These are phyloP conservation scores for Venustampulla echinocandica DNA, from an alignment of 495 filamentous ascomycete genomes.

Conservation along the genomic window DNA sequence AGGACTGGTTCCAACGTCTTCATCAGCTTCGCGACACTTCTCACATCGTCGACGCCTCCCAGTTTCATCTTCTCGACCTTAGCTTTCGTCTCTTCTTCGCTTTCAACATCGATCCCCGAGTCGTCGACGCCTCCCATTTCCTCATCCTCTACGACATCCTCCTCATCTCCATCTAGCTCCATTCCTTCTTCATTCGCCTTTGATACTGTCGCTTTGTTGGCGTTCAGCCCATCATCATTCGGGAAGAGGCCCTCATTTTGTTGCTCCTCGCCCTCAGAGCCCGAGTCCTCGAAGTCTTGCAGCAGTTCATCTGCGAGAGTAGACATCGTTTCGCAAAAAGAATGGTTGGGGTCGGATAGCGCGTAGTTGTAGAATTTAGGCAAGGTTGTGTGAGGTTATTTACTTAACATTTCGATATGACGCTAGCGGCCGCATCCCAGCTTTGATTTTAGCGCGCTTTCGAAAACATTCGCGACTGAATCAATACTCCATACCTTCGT, in stretches of 20 bases:
- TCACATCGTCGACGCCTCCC: constrained; percentile 60
- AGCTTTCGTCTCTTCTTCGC: constrained; percentile 61
- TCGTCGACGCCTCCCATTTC: constrained; percentile 42
- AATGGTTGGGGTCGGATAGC: background rate
- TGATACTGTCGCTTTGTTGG: constrained; percentile 19
- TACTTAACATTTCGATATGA: background rate
- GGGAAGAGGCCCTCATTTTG: constrained; percentile 38
- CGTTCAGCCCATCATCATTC: constrained; percentile 24
- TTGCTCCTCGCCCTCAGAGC: constrained; percentile 49
- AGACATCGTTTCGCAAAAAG: constrained; percentile 45
- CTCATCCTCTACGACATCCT: constrained; percentile 40
- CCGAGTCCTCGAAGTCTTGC: constrained; percentile 80
- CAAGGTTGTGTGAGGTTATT: background rate
- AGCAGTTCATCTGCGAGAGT: constrained; percentile 75
- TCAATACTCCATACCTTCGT: too few relatives aligned
- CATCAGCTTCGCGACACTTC: constrained; percentile 66
- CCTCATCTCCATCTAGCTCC: constrained; percentile 42
- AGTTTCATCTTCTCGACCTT: constrained; percentile 74
- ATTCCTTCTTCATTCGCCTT: constrained; percentile 28
- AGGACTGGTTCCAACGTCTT: constrained; percentile 67
- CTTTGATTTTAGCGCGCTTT: background rate
- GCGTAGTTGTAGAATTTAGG: background rate
- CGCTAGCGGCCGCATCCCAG: background rate
- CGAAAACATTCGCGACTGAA: background rate
- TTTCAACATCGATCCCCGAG: constrained; percentile 39